Percentiles rank a stretch among this genome's conserved stretches.
Conservation (phyloP, 257 asterid species). For the Salvia splendens region DNA sequence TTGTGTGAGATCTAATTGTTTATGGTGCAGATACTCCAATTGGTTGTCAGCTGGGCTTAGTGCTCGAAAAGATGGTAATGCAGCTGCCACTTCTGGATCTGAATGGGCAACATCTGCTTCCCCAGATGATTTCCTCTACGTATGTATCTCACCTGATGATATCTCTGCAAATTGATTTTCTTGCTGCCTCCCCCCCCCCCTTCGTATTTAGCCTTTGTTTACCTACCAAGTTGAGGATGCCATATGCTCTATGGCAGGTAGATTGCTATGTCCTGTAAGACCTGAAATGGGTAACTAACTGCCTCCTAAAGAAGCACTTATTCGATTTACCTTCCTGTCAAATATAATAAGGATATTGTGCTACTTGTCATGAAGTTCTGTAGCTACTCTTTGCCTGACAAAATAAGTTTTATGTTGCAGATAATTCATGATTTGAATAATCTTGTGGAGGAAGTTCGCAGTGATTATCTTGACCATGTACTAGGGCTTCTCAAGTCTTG, state of each 20-base stretch:
- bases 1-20: slow-evolving; percentile 30
- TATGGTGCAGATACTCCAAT: slow-evolving; percentile 63
- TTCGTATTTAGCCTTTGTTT: slow-evolving; percentile 5
- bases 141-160: slow-evolving; percentile 45
- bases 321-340: neutral
- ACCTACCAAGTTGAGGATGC: slow-evolving; percentile 26
- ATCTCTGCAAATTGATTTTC: slow-evolving; percentile 19
- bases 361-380: slow-evolving; percentile 3
- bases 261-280: neutral
- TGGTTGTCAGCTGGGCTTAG: slow-evolving; percentile 86
- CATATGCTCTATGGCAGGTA: slow-evolving; percentile 3
- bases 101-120: slow-evolving; percentile 91
- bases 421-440: slow-evolving; percentile 71
- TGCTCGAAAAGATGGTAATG: slow-evolving; percentile 69
- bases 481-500: slow-evolving; percentile 74
- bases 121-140: slow-evolving; percentile 78
- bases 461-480: slow-evolving; percentile 62
- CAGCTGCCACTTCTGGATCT: slow-evolving; percentile 56
- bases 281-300: slow-evolving; percentile 5
- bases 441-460: slow-evolving; percentile 71
- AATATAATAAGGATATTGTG: neutral
- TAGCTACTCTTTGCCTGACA: slow-evolving; percentile 10
- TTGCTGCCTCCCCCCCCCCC: neutral
- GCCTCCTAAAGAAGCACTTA: neutral
- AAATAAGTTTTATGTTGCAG: slow-evolving; percentile 44